phyloP scores from a whole-genome alignment of 805 yeast genomes.

The Metschnikowia hibisci region DNA sequence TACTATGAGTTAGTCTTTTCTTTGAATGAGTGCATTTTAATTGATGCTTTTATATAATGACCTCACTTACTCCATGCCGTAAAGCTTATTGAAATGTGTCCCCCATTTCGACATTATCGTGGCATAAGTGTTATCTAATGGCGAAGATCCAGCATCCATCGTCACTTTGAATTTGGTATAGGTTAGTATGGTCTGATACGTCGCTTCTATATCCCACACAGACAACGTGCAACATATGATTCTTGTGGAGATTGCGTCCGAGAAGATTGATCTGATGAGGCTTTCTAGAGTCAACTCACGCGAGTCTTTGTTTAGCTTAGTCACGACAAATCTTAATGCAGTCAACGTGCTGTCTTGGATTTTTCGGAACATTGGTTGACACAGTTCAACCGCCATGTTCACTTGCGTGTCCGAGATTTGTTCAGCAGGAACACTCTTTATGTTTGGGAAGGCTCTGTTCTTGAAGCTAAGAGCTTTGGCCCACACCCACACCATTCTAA shows the following conservation, averaged over 20 bases:
- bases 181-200: slow-evolving; percentile 1
- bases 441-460: background rate
- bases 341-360: slow-evolving; percentile 1
- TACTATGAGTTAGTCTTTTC: no score
- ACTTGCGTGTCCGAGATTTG: background rate
- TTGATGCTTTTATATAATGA: background rate
- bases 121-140: slow-evolving; percentile 15
- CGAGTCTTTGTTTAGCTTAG: background rate
- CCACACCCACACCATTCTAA: slow-evolving; percentile 20
- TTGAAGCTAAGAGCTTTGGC: slow-evolving; percentile 7
- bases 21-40: background rate
- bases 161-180: background rate
- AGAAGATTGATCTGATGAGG: slow-evolving; percentile 15
- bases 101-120: slow-evolving; percentile 25
- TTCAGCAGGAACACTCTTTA: background rate
- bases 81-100: slow-evolving; percentile 28
- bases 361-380: background rate
- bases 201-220: slow-evolving; percentile 30
- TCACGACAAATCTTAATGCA: slow-evolving; percentile 2
- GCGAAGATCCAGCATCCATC: slow-evolving; percentile 1
- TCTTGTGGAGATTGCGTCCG: slow-evolving; percentile 25
- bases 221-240: slow-evolving; percentile 34
- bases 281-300: slow-evolving; percentile 8
- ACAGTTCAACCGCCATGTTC: slow-evolving; percentile 3
- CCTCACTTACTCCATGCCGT: slow-evolving; percentile 27